Base-by-base conservation (phyloP, 257 asterid species). In the Thymus mandschuricus region DNA sequence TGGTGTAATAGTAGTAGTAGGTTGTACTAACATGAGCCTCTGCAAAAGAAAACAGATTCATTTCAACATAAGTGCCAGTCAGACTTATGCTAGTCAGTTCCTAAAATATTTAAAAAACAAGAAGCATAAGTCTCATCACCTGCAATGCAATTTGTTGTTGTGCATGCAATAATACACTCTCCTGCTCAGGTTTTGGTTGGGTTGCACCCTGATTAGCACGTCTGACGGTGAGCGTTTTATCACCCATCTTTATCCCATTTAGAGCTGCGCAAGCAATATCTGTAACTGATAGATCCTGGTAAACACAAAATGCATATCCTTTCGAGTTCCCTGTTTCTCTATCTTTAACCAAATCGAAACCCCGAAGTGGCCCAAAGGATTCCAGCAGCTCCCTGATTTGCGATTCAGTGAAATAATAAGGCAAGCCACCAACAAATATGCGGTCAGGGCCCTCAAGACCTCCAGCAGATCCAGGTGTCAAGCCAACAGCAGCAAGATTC, bases 391-490 rank as follows among this genome's bases (percentile, higher is more conserved):
- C 98, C 78, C 98, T 87, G 60, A 92, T 84, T 83, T 95, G 99
- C 7, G 86, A 81, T 81, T 95, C 99, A 1, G 97, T 92, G 76
- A 95, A 89, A 86, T 95, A 95, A 81, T 92, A 89, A 8, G 99
- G 99, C 49, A 95, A 85, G 35, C 98, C 99, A 64, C 99, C 99
- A 61, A 92, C 97, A 75, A 92, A 95, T 67, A 95, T 81, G 72
- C 98, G 96, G 74, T 95, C 98, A 1, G 99, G 99, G 15, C 98
- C 99, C 80, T 95, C 98, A 57, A 92, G 96, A 69, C 98, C 98
- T 66, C 96, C 97, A 50, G 95, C 84, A 60, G 97, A 86, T 28
- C 98, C 98, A 3, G 97, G 96, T 56, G 97, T 81, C 73, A 95
- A 76, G 35, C 99, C 99, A 75, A 95, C 99, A 10, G 97, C 97